phyloP scores from a whole-genome alignment of 1,284 basidiomycete species.

The Abortiporus biennis region DNA sequence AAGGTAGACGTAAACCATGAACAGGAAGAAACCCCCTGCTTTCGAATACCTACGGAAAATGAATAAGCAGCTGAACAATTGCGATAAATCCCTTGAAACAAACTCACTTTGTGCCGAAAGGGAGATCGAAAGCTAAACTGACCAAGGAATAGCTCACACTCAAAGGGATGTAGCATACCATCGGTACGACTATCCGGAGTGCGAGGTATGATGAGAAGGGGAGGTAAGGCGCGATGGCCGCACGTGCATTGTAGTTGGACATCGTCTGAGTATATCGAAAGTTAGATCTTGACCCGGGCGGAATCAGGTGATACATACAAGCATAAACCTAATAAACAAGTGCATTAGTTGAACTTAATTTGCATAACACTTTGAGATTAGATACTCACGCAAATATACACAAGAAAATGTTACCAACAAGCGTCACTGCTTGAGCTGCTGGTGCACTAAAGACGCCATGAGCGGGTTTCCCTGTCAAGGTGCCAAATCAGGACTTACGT shows the following conservation, averaged over 20 bases:
- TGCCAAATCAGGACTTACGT: too few species aligned
- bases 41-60: conserved; percentile 29
- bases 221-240: conserved; percentile 36
- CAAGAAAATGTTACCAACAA: conserved; percentile 46
- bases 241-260: conserved; percentile 35
- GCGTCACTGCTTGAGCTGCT: conserved; percentile 43
- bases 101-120: conserved; percentile 29
- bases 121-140: conserved; percentile 36
- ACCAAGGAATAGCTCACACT: conserved; percentile 40
- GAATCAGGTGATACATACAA: conserved; percentile 13
- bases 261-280: conserved; percentile 32
- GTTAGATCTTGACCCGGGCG: too few species aligned
- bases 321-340: not conserved
- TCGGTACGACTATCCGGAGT: conserved; percentile 32
- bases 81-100: conserved; percentile 4
- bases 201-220: conserved; percentile 30
- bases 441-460: conserved; percentile 24
- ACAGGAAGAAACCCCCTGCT: conserved; percentile 38
- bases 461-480: not conserved
- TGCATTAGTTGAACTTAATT: too few species aligned
- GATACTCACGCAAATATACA: conserved; percentile 33
- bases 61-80: too few species aligned
- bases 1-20: conserved; percentile 31
- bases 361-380: too few species aligned
- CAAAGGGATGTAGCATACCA: conserved; percentile 34